These are phyloP conservation scores for Microbotryum scabiosae DNA, from an alignment of 1,284 basidiomycete species.

Conservation along the genomic window DNA sequence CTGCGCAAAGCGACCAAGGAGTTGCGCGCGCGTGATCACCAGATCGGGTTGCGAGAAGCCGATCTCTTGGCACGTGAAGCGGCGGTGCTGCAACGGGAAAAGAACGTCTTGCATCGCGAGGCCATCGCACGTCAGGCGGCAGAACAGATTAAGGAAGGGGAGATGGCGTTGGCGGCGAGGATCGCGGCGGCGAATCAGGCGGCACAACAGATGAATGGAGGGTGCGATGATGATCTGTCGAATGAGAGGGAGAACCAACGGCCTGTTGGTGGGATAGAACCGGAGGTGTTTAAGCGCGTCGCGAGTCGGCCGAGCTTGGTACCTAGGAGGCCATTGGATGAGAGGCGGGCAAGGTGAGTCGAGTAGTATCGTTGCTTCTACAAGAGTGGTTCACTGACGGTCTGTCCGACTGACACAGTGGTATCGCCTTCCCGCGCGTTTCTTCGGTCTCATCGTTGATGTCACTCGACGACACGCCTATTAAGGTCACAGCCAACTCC, in stretches of 20 bases:
- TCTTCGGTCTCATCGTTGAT: constrained; percentile 31
- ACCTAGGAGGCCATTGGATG: constrained; percentile 32
- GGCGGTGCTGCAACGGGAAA: constrained; percentile 23
- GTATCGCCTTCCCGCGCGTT: constrained; percentile 23
- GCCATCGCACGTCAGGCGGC: too few relatives aligned
- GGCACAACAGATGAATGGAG: constrained; percentile 1
- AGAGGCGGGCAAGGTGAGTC: constrained; percentile 28
- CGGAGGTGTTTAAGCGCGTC: constrained; percentile 25
- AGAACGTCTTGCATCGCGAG: constrained; percentile 15
- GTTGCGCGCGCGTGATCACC: constrained; percentile 20
- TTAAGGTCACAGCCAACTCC: constrained; percentile 21
- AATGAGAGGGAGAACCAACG: constrained; percentile 9
- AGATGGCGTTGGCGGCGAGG: constrained; percentile 9
- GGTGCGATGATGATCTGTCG: neutral
- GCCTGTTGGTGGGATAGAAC: constrained; percentile 7
- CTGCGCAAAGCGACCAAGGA: constrained; percentile 58
- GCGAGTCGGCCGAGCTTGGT: constrained; percentile 35
- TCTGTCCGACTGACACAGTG: neutral
- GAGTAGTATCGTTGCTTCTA: neutral
- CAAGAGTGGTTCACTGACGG: neutral
- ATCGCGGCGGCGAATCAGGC: constrained; percentile 14
- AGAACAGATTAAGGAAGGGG: too few relatives aligned
- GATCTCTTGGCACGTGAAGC: constrained; percentile 27
- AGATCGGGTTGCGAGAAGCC: constrained; percentile 18
- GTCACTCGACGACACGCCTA: constrained; percentile 35